These are phyloP conservation scores for Naumovozyma castellii DNA, from an alignment of 805 yeast genomes.

Conservation along the genomic window DNA sequence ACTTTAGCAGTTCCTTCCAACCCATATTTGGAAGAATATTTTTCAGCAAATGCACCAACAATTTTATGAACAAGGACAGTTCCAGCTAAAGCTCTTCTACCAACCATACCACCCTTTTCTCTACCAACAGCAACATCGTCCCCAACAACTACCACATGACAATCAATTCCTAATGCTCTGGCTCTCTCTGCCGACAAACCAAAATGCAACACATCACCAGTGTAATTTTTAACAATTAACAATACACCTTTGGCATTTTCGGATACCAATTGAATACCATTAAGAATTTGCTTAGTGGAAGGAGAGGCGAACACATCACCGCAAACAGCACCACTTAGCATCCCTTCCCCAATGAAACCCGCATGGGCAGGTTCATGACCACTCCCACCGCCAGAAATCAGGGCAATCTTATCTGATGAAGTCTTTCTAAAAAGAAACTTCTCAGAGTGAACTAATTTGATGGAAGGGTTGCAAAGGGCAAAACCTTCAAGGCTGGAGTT, in stretches of 20 bases:
- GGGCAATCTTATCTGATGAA: slow-evolving; percentile 45
- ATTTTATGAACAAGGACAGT: slow-evolving; percentile 79
- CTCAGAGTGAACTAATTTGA: slow-evolving; percentile 31
- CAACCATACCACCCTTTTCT: slow-evolving; percentile 81
- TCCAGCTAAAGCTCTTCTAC: slow-evolving; percentile 91
- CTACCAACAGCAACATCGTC: slow-evolving; percentile 95
- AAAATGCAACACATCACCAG: slow-evolving; percentile 90
- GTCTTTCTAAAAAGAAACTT: slow-evolving; percentile 31
- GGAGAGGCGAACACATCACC: slow-evolving; percentile 95
- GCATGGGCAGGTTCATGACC: slow-evolving; percentile 96
- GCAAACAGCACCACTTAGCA: slow-evolving; percentile 78
- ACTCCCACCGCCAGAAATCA: slow-evolving; percentile 88
- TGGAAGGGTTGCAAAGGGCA: slow-evolving; percentile 31
- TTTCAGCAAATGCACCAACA: slow-evolving; percentile 62
- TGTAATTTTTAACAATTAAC: slow-evolving; percentile 80
- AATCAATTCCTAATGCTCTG: slow-evolving; percentile 60
- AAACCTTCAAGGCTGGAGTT: slow-evolving; percentile 32
- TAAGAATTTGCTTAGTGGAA: slow-evolving; percentile 77
- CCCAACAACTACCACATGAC: slow-evolving; percentile 68
- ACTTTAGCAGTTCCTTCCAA: slow-evolving; percentile 46
- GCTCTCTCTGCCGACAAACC: slow-evolving; percentile 88
- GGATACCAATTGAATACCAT: slow-evolving; percentile 40
- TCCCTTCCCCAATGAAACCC: slow-evolving; percentile 80
- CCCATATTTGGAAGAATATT: slow-evolving; percentile 32
- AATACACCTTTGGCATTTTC: slow-evolving; percentile 47